Evolutionary conservation across 192 early-diverging fungal species (phyloP), one percentile per base, ranked within the genome.

Genomic region (Pilobolus umbonatus): DNA sequence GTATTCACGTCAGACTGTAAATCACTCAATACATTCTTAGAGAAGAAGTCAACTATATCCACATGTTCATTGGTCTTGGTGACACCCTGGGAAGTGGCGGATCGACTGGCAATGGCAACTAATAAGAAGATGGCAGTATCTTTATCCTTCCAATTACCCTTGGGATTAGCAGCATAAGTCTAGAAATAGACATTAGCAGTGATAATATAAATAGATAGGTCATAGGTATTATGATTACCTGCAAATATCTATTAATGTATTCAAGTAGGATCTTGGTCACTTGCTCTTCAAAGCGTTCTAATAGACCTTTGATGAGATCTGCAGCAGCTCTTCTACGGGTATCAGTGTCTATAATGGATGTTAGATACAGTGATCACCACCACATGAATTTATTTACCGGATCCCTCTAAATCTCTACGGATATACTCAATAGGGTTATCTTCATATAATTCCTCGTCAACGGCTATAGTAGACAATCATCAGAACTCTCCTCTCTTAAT

Each of bases 341-440:
- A 54, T 95, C 94, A 17, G 76, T 86, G 47, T 96, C 93, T 80
- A 63, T 31, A 30, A 50, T 39, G 9, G 2, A 11, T 9, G 12
- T n/a, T 25, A 25, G 4, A 42, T 35, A 29, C 24, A 26, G 14
- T 7, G 17, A 28, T 34, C n/a, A 69, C 15, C 3, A 24, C 15
- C 22, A 36, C 8, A 0, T 39, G 30, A 30, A 5, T n/a, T 38
- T 55, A 22, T 62, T 60, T 65, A 86, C 85, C 86, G 15, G 87
- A 87, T 29, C 94, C 93, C 66, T 98, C 95, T 9, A 98, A 57
- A 73, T 98, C 95, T 44, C 90, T 76, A 36, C 94, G 77, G 65
- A 98, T 90, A 65, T 88, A 98, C 54, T 95, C 95, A 66, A 97
- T 88, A 25, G 94, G 93, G 52, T 98, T 96, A 61, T 97, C 95